Base-by-base conservation (phyloP, 2,329 filamentous ascomycete species). In the Diatrype stigma region DNA sequence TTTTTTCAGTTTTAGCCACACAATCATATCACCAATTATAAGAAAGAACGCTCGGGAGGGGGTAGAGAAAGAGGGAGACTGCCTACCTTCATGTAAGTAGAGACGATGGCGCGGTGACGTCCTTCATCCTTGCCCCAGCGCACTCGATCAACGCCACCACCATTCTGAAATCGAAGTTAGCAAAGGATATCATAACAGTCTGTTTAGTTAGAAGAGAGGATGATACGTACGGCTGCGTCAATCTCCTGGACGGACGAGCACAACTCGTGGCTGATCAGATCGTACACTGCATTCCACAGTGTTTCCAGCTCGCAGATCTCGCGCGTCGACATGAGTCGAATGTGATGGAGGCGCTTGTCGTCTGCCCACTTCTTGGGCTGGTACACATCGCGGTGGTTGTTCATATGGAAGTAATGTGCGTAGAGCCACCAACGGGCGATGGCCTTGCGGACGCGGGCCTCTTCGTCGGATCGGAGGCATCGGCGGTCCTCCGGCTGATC, bases 361-460 rank as follows among this genome's bases (percentile, higher is more conserved):
- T 47, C 26, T 2, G 54, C 35, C 55, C 62, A 66, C 32, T 46
- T 56, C 37, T 52, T 58, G 1, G 58, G 58, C 19, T 26, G 34
- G 21, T 49, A 52, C 2, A 51, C 51, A 40, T 57, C 48, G 23
- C 67, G 63, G 10, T 66, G 70, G 34, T 67, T 64, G 30, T 72
- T 71, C 11, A 73, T 72, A 45, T 82, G 78, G 52, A 81, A 81
- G 53, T 78, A 75, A 32, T 72, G 70, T 6, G 76, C 70, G 54
- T 77, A 82, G 3, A 79, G 67, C 77, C 78, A 80, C 78, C 78
- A 82, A 30, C 70, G 65, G 47, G 78, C 79, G 28, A 82, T 62
- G 1, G 76, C 78, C 53, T 71, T 70, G 5, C 79, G 73, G 47
- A 81, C 69, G 45, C 77, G 72, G n/a, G 63, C 55, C 26, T 68